Evolutionary conservation across 345 rosid genomes (phyloP), one percentile per base, ranked within the genome.

Genomic region (Fremontodendron californicum): DNA sequence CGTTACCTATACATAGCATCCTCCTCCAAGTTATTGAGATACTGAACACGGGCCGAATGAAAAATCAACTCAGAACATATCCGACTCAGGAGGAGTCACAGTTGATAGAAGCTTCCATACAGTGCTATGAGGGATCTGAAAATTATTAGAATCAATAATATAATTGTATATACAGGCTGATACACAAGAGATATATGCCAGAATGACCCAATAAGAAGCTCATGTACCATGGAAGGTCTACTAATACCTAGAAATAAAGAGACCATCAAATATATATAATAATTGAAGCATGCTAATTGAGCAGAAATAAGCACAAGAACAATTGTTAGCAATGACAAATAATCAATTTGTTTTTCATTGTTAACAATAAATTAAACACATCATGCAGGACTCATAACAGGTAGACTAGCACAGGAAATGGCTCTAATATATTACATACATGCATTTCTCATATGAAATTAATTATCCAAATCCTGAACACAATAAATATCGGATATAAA

Each of bases 21-120:
- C 86, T 93, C 98, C 89, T 96, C 98, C 86, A 96, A 84, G 86
- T 96, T 92, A 86, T 96, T 96, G 74, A 96, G 92, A 88, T 89
- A 96, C 79, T 91, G 90, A 79, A 96, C 98, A 88, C 92, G 91
- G 77, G 77, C 76, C 15, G 97, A 96, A 78, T 98, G 97, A 75
- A 93, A 93, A 96, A 84, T 96, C 98, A 77, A 96, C 86, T 74
- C 98, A 89, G 79, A 90, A 83, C 78, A 82, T 82, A 83, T 80
- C 88, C 51, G 97, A 90, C 83, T 92, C 99, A 12, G 94, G 85
- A 80, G 89, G 90, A 68, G 93, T 82, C 74, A 85, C 76, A 73
- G 90, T 83, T 71, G 91, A 86, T 63, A 96, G 82, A 73, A 96
- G 97, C 80, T 88, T 93, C 74, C 85, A 78, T 55, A 87, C 82